Conservation (phyloP, 306 rosid species). For the Acmispon strigosus region DNA sequence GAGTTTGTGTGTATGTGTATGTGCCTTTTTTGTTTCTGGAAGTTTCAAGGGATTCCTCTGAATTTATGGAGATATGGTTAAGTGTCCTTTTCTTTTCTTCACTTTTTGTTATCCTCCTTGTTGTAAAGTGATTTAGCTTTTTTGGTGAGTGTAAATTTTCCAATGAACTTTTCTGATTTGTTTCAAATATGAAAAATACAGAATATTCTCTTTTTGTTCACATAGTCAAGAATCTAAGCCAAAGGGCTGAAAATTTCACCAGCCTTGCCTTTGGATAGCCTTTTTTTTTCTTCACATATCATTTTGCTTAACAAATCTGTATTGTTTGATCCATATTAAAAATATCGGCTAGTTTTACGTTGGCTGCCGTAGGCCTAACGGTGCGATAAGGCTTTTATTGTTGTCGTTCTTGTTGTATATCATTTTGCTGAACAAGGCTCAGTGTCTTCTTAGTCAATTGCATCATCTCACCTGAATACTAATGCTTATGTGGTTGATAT, state of each 20-base stretch:
- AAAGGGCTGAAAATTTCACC: slow-evolving; percentile 3
- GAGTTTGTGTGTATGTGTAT: neutral
- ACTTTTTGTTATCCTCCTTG: neutral
- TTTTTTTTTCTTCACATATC: neutral
- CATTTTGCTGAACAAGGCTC: neutral
- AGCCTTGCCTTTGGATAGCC: neutral
- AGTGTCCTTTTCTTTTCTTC: neutral
- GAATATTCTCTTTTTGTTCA: neutral
- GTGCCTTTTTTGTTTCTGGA: neutral
- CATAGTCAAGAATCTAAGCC: neutral
- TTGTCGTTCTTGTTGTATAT: neutral
- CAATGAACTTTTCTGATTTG: neutral
- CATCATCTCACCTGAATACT: slow-evolving; percentile 4
- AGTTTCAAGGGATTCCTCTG: neutral
- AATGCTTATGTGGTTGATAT: slow-evolving; percentile 7
- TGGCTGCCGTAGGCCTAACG: too few relatives aligned
- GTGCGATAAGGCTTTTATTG: too few relatives aligned
- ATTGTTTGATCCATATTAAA: too few relatives aligned
- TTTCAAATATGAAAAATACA: neutral
- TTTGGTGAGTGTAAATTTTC: neutral
- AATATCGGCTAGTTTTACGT: too few relatives aligned
- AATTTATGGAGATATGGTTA: neutral
- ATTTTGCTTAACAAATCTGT: neutral
- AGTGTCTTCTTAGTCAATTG: neutral
- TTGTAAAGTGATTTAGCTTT: slow-evolving; percentile 17